Base-by-base conservation (phyloP, 2,329 filamentous ascomycete species). In the Diaporthe nobilis region DNA sequence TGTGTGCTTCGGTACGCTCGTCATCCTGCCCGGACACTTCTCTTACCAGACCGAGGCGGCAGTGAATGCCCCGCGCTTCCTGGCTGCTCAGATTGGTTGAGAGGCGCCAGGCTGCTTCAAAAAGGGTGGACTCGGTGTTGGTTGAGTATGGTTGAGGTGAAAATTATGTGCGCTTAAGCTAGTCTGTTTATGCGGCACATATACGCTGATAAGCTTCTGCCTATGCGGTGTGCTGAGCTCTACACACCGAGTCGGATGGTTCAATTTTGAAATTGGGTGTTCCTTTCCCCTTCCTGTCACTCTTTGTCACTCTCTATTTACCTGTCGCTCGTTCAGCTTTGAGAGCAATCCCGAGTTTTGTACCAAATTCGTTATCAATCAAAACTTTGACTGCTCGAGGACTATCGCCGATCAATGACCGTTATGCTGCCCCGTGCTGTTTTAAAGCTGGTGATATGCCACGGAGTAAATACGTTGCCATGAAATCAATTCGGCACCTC, bases 1-100 rank as follows among this genome's bases (percentile, higher is more conserved):
- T 2, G 84, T 86, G 31, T 86, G 85, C 78, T 77, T 39, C 9
- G 86, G 85, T 13, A 82, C 82, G 1, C 80, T 87, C 25, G 77
- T 83, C 47, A 82, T 86, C 55, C 75, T 81, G 44, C 80, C 82
- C 4, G 80, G 82, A 5, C 85, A 86, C 78, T 79, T 84, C 31
- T 39, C 47, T 2, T 68, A 68, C n/a, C 65, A 68, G 49, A 53
- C 47, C 6, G 65, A 68, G 22, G 65, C 65, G 7, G 47, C 65
- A 5, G 31, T 39, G 2, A 22, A 39, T 68, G 65, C 65, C 3
- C 65, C 65, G 34, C 65, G 65, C 31, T 68, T 68, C 65, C 34
- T 68, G 31, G 34, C 31, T 20, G 47, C 31, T 39, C 65, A 22
- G 6, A 68, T 68, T 37, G 65, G 65, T 2, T 68, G n/a, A 68